Base-by-base conservation (phyloP, 2,329 filamentous ascomycete genomes). In the Scedosporium dehoogii region DNA sequence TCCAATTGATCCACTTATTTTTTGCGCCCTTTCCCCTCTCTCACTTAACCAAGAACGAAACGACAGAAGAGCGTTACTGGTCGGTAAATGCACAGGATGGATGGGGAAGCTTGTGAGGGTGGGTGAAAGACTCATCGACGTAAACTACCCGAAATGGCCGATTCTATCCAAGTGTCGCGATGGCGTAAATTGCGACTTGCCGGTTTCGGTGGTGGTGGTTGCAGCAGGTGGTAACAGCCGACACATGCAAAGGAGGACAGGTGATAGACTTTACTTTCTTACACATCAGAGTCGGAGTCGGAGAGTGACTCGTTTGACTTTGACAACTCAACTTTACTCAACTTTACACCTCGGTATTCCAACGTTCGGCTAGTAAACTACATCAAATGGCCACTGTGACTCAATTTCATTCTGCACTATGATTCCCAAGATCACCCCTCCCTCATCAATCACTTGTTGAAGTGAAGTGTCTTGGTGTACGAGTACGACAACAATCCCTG, bases 401-500 rank as follows among this genome's bases (percentile, higher is more conserved):
- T 38, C 33, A 38, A 38, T 38, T 38, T 12, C 33, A 4, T 38
- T 38, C 33, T 38, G 33, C 33, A 38, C 33, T 38, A 38, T 38
- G 10, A 38, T 12, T 38, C 14, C 10, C 33, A 14, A 38, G 33
- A 38, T 10, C 10, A 10, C 9, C n/a, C 9, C n/a, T 48, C 44
- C 53, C 53, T 29, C 53, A 38, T 56, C 27, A 58, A 23, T 16
- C 55, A n/a, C 55, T 58, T 58, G 27, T 33, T 38, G 33, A 58
- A 58, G 33, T 63, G 41, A 29, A 64, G 41, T 23, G 61, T 71
- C 67, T 73, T 68, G 4, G 71, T 73, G 60, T 73, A 69, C 41
- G 64, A 66, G 62, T 74, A 74, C 27, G 68, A 69, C 48, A 72
- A 63, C 61, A 74, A 55, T 0, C 72, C 72, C 62, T 71, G 70